phyloP scores from a whole-genome alignment of 805 yeast species.

The Lachancea fermentati region DNA sequence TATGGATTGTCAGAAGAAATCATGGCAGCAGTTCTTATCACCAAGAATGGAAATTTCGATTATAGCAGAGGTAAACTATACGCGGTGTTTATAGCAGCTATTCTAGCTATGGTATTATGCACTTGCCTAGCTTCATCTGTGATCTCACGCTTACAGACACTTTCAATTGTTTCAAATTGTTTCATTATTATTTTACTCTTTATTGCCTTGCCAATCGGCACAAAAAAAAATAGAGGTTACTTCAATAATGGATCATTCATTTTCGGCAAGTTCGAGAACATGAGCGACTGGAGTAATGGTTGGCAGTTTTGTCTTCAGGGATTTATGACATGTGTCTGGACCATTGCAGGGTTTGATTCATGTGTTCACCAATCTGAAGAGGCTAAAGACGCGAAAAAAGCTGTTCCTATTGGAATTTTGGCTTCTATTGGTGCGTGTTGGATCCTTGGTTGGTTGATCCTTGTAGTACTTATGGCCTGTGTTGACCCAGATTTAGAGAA shows the following conservation, averaged over 20 bases:
- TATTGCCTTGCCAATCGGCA: constrained; percentile 57
- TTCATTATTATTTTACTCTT: constrained; percentile 45
- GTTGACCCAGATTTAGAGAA: constrained; percentile 39
- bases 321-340: constrained; percentile 66
- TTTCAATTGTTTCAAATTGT: constrained; percentile 49
- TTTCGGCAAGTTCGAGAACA: constrained; percentile 46
- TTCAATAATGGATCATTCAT: constrained; percentile 48
- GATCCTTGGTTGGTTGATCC: constrained; percentile 49
- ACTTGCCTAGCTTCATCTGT: constrained; percentile 49
- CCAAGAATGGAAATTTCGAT: constrained; percentile 43
- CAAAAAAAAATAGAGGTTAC: constrained; percentile 18
- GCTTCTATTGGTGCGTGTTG: constrained; percentile 52
- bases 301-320: constrained; percentile 47
- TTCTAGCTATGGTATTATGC: constrained; percentile 42
- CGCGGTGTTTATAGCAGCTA: constrained; percentile 56
- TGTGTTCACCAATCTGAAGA: constrained; percentile 74
- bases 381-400: constrained; percentile 52
- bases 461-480: constrained; percentile 49
- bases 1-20: constrained; percentile 56
- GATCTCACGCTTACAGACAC: constrained; percentile 49
- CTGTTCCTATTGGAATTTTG: constrained; percentile 59
- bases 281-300: constrained; percentile 50
- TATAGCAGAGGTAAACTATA: constrained; percentile 47
- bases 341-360: constrained; percentile 66
- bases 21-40: constrained; percentile 44